A percentile compares a stretch with the other conserved stretches of the same genome.
These are phyloP conservation scores for Tulasnella sp. DNA, from an alignment of 768 basidiomycete genomes.

Conservation along the genomic window DNA sequence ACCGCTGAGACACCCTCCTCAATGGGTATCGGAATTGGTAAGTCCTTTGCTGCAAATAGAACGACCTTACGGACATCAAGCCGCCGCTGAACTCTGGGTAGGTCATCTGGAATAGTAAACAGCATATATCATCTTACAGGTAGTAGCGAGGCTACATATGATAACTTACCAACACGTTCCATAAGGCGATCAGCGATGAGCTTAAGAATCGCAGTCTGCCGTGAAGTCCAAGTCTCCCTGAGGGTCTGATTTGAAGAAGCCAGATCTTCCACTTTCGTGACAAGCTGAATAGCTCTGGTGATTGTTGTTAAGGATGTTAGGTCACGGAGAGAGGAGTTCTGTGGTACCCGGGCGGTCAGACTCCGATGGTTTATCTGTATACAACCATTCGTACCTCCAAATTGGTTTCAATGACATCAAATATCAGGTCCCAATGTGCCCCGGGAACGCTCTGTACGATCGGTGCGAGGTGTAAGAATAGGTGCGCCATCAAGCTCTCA, in stretches of 20 bases:
- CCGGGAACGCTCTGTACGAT: constrained; percentile 81
- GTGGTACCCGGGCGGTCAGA: background rate
- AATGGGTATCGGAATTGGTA: background rate
- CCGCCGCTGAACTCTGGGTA: constrained; percentile 48
- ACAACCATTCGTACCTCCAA: constrained; percentile 52
- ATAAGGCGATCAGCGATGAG: constrained; percentile 53
- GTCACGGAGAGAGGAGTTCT: constrained; percentile 46
- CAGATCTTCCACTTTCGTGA: constrained; percentile 61
- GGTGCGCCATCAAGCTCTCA: constrained; percentile 61
- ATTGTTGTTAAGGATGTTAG: no score
- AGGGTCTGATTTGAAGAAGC: constrained; percentile 62
- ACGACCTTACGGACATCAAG: constrained; percentile 54
- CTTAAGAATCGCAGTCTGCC: constrained; percentile 41
- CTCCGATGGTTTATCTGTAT: background rate
- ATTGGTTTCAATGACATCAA: constrained; percentile 78
- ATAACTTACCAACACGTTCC: constrained; percentile 40
- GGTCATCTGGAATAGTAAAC: constrained; percentile 19
- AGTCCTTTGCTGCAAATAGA: constrained; percentile 53
- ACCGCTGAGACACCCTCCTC: background rate
- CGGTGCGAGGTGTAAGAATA: constrained; percentile 70
- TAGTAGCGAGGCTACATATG: background rate
- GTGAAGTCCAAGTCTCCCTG: constrained; percentile 54
- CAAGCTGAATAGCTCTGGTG: constrained; percentile 48
- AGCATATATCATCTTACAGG: background rate
- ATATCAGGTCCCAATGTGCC: constrained; percentile 86